Evolutionary conservation across 2,329 filamentous ascomycete genomes (phyloP).

Genomic region (Clonostachys chloroleuca): DNA sequence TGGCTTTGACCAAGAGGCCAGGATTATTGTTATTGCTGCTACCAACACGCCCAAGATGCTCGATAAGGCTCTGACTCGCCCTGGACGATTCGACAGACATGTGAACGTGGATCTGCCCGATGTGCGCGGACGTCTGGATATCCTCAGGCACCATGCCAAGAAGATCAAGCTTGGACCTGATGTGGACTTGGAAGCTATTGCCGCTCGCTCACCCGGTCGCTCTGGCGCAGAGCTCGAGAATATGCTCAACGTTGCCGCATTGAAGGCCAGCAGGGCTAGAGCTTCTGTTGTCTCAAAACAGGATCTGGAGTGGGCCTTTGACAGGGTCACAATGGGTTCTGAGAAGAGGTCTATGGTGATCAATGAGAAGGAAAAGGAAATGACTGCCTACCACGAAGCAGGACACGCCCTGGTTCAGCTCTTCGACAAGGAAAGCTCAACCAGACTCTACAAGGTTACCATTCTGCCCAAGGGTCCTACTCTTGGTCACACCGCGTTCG

Average conservation of each 20-base stretch:
- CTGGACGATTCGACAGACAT: conserved; percentile 93
- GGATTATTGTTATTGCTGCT: conserved; percentile 92
- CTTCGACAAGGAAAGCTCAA: conserved; percentile 67
- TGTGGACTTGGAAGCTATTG: conserved; percentile 80
- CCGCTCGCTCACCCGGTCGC: conserved; percentile 83
- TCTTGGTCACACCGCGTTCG: conserved; percentile 80
- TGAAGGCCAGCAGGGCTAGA: conserved; percentile 88
- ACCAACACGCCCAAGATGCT: conserved; percentile 95
- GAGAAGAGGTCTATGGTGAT: conserved; percentile 89
- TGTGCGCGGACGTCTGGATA: conserved; percentile 87
- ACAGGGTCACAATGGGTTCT: conserved; percentile 95
- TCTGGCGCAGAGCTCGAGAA: conserved; percentile 97
- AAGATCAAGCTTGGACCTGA: conserved; percentile 79
- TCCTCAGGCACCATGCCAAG: conserved; percentile 89
- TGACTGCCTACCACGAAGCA: conserved; percentile 95
- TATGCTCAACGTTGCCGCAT: conserved; percentile 91
- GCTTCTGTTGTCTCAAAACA: conserved; percentile 67
- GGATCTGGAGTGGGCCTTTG: conserved; percentile 96
- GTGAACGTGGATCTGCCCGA: conserved; percentile 87
- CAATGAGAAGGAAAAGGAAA: conserved; percentile 86
- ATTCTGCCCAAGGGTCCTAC: conserved; percentile 87
- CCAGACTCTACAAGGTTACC: conserved; percentile 91
- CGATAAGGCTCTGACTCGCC: conserved; percentile 90
- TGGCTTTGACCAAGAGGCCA: conserved; percentile 90
- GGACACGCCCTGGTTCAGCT: conserved; percentile 90